A percentile compares a stretch with the other conserved stretches of the same genome.
Evolutionary conservation across 495 filamentous ascomycete species (phyloP).

Genomic region (Xylaria nigripes): DNA sequence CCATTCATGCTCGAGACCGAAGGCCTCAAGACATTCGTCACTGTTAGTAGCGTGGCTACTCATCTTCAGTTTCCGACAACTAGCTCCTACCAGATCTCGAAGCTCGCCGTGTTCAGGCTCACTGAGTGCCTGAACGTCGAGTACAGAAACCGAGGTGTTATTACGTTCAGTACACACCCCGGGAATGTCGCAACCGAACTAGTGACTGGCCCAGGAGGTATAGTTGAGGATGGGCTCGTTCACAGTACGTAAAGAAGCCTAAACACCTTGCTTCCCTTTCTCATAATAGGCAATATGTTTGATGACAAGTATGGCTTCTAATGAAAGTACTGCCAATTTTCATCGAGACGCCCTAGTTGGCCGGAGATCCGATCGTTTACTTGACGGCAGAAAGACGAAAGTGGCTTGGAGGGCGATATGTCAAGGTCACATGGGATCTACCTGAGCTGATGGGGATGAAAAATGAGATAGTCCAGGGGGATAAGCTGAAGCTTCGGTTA

Average conservation of each 20-base stretch:
- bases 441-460: constrained; percentile 34
- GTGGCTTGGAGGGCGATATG: constrained; percentile 47
- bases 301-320: not conserved
- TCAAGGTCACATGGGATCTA: constrained; percentile 43
- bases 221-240: not conserved
- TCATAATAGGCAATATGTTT: no score
- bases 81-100: constrained; percentile 39
- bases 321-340: constrained; percentile 23
- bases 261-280: not conserved
- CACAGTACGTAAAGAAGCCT: not conserved
- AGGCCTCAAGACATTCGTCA: constrained; percentile 40
- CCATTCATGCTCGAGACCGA: constrained; percentile 28
- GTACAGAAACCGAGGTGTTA: constrained; percentile 39
- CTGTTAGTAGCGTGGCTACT: constrained; percentile 37
- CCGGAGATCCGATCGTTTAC: constrained; percentile 42
- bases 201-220: constrained; percentile 17
- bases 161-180: constrained; percentile 44
- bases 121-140: constrained; percentile 38
- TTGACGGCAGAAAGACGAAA: constrained; percentile 38
- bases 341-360: constrained; percentile 36
- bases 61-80: constrained; percentile 20
- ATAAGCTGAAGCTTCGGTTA: constrained; percentile 41
- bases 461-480: constrained; percentile 39
- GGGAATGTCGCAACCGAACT: constrained; percentile 44
- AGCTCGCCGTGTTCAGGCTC: constrained; percentile 43